Evolutionary conservation across 2,329 filamentous ascomycete species (phyloP).

Genomic region (Aspergillus fumigatus): DNA sequence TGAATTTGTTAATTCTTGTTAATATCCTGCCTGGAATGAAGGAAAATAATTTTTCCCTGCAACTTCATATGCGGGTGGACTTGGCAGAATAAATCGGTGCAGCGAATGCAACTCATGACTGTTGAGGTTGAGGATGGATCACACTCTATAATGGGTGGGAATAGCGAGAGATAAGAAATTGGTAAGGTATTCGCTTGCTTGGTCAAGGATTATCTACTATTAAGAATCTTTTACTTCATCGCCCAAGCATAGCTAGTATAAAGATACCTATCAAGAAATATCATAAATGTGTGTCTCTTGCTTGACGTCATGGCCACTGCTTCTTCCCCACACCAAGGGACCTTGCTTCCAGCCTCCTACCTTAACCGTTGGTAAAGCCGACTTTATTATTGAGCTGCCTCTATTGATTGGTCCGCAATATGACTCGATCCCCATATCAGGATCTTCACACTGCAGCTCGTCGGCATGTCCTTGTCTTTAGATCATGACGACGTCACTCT

Average conservation of each 20-base stretch:
- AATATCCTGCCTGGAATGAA: background rate
- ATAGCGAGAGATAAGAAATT: background rate
- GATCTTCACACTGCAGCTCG: background rate
- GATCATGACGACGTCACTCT: slow-evolving; percentile 30
- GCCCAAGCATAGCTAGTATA: background rate
- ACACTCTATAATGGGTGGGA: background rate
- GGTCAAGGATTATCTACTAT: background rate
- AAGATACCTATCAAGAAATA: background rate
- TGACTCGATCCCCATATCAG: background rate
- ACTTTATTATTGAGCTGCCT: background rate
- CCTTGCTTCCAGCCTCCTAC: background rate
- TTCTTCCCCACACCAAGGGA: background rate
- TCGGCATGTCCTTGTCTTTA: slow-evolving; percentile 6
- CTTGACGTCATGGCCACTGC: background rate
- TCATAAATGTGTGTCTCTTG: background rate
- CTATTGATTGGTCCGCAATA: background rate
- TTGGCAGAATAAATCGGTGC: background rate
- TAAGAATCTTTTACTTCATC: background rate
- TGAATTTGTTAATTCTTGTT: background rate
- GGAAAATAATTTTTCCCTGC: background rate
- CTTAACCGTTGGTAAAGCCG: background rate
- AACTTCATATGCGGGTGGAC: background rate
- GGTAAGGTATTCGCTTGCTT: background rate
- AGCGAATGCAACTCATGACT: background rate
- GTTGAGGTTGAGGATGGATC: background rate